phyloP scores from a whole-genome alignment of 371 early-diverging fungal species.

The Actinomortierella ambigua region DNA sequence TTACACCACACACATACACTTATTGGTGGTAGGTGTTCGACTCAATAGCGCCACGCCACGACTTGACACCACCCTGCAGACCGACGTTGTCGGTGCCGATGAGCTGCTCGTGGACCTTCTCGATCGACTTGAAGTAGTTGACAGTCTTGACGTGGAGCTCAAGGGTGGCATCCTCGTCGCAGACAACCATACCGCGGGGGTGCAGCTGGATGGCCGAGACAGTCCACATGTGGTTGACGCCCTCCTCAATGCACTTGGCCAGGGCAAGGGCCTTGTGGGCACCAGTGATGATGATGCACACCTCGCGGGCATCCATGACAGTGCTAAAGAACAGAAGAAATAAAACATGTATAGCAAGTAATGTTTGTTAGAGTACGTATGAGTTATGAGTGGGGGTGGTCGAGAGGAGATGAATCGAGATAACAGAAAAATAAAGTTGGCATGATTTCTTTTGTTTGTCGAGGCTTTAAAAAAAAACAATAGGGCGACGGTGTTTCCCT shows the following conservation, averaged over 20 bases:
- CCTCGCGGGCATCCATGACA: slow-evolving; percentile 87
- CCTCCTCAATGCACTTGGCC: slow-evolving; percentile 86
- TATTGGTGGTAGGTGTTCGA: slow-evolving; percentile 44
- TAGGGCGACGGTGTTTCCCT: too few species aligned
- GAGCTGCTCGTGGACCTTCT: slow-evolving; percentile 82
- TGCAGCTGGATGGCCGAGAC: slow-evolving; percentile 90
- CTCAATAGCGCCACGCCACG: slow-evolving; percentile 44
- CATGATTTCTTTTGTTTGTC: background rate
- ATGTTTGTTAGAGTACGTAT: background rate
- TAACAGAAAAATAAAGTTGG: background rate
- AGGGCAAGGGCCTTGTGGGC: slow-evolving; percentile 85
- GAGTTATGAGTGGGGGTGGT: background rate
- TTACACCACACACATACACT: background rate
- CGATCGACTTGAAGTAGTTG: slow-evolving; percentile 89
- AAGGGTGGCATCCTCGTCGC: slow-evolving; percentile 90
- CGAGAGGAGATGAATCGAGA: background rate
- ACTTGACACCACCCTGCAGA: slow-evolving; percentile 65
- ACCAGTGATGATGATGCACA: slow-evolving; percentile 80
- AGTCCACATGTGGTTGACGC: slow-evolving; percentile 93
- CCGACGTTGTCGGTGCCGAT: slow-evolving; percentile 82
- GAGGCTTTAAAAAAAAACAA: background rate
- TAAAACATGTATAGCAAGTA: background rate
- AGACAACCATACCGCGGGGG: slow-evolving; percentile 86
- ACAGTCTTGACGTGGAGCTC: slow-evolving; percentile 92
- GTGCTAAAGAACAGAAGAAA: slow-evolving; percentile 55